phyloP scores from a whole-genome alignment of 768 basidiomycete genomes.

The Hypholoma sublateritium region DNA sequence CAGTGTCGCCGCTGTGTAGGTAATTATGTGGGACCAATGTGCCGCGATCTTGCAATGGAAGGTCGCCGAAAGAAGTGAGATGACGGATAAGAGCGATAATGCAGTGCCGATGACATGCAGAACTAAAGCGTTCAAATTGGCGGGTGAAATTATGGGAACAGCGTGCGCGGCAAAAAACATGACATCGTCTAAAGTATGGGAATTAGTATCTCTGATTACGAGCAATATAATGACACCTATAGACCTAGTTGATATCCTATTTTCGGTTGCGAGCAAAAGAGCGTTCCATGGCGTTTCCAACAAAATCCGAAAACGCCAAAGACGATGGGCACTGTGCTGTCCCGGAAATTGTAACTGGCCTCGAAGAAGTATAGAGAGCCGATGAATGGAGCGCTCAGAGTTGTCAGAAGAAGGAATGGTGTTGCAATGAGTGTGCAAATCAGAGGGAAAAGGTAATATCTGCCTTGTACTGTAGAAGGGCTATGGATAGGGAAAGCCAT shows the following conservation, averaged over 20 bases:
- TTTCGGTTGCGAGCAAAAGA: slow-evolving; percentile 2
- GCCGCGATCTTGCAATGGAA: background rate
- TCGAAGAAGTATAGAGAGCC: slow-evolving; percentile 9
- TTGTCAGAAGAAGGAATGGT: slow-evolving; percentile 2
- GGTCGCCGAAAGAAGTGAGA: background rate
- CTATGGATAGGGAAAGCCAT: background rate
- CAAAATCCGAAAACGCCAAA: slow-evolving; percentile 13
- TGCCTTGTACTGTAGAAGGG: background rate
- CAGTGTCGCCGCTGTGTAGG: background rate
- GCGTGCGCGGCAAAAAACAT: background rate
- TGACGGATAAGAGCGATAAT: background rate
- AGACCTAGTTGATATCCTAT: slow-evolving; percentile 6
- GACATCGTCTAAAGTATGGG: background rate
- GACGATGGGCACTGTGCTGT: background rate
- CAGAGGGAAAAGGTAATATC: slow-evolving; percentile 1
- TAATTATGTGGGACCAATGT: background rate
- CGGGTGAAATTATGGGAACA: background rate
- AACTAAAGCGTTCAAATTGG: background rate
- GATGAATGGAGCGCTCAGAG: slow-evolving; percentile 6
- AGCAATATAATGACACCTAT: background rate
- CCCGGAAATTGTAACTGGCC: background rate
- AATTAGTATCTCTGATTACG: background rate
- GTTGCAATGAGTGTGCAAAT: slow-evolving; percentile 5
- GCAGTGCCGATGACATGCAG: background rate
- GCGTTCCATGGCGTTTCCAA: background rate